A percentile compares a stretch with the other conserved stretches of the same genome.
Evolutionary conservation across 2,329 filamentous ascomycete species (phyloP).

Genomic region (Neonectria hederae): DNA sequence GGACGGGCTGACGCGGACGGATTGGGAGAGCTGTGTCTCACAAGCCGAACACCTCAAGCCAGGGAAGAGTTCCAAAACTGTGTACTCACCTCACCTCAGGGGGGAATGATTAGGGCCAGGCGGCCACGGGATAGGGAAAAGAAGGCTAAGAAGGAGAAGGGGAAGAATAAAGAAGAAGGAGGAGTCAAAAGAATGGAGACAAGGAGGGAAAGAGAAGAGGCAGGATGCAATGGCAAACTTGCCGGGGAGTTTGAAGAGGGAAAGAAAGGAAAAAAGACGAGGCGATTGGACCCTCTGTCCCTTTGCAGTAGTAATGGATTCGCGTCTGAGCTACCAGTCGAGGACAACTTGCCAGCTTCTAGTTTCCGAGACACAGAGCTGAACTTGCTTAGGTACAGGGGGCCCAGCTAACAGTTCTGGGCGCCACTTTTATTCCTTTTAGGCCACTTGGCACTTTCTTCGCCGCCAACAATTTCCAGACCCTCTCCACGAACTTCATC

Average conservation of each 20-base stretch:
- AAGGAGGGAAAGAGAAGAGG: slow-evolving; percentile 26
- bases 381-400: slow-evolving; percentile 34
- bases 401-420: slow-evolving; percentile 18
- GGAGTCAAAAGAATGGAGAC: slow-evolving; percentile 37
- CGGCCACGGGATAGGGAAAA: slow-evolving; percentile 23
- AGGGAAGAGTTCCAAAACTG: slow-evolving; percentile 11
- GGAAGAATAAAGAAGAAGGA: slow-evolving; percentile 8
- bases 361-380: slow-evolving; percentile 27
- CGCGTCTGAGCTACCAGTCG: slow-evolving; percentile 30
- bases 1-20: slow-evolving; percentile 11
- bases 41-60: slow-evolving; percentile 1
- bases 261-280: slow-evolving; percentile 27
- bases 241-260: slow-evolving; percentile 27
- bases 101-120: slow-evolving; percentile 27
- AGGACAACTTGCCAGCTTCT: slow-evolving; percentile 41
- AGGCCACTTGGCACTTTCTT: slow-evolving; percentile 35
- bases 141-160: neutral
- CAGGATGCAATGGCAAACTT: slow-evolving; percentile 32
- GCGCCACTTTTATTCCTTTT: slow-evolving; percentile 31
- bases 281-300: slow-evolving; percentile 31
- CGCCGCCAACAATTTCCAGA: slow-evolving; percentile 28
- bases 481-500: slow-evolving; percentile 8
- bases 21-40: slow-evolving; percentile 15
- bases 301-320: slow-evolving; percentile 35
- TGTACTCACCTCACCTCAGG: slow-evolving; percentile 41